phyloP scores from a whole-genome alignment of 2,329 filamentous ascomycete genomes.

The Aspergillus fructus region DNA sequence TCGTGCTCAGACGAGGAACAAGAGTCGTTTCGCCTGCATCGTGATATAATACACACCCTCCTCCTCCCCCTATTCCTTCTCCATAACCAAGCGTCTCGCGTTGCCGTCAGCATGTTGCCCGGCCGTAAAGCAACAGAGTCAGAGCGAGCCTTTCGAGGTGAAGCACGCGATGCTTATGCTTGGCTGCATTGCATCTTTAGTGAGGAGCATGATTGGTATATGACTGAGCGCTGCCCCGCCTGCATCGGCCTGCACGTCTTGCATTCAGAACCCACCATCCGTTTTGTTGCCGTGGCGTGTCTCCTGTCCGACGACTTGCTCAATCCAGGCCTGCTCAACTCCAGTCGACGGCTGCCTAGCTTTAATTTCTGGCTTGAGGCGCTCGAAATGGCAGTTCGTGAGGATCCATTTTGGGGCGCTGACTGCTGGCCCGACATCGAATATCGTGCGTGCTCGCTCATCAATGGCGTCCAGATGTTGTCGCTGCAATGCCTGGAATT shows the following conservation, averaged over 20 bases:
- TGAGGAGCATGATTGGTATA: constrained; percentile 59
- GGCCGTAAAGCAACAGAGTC: constrained; percentile 51
- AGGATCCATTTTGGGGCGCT: constrained; percentile 46
- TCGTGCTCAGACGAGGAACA: constrained; percentile 32
- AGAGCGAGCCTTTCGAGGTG: constrained; percentile 57
- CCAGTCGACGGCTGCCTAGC: constrained; percentile 22
- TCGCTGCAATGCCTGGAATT: constrained; percentile 41
- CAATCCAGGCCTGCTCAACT: constrained; percentile 22
- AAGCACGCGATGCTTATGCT: constrained; percentile 57
- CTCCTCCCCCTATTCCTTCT: constrained; percentile 59
- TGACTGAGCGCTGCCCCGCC: constrained; percentile 55
- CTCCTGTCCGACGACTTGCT: constrained; percentile 38
- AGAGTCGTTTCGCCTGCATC: constrained; percentile 49
- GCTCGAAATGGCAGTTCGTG: constrained; percentile 39
- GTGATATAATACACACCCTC: constrained; percentile 59
- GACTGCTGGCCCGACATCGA: constrained; percentile 44
- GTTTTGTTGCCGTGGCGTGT: constrained; percentile 43
- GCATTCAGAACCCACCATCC: constrained; percentile 46
- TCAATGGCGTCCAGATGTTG: constrained; percentile 40
- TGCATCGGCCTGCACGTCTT: constrained; percentile 45
- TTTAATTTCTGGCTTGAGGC: constrained; percentile 42
- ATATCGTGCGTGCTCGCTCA: constrained; percentile 38
- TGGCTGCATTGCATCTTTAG: constrained; percentile 60
- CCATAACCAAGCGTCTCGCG: constrained; percentile 53
- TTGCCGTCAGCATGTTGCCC: constrained; percentile 52